Base-by-base conservation (phyloP, 108 stramenopile species). In the Craspedostauros australis region DNA sequence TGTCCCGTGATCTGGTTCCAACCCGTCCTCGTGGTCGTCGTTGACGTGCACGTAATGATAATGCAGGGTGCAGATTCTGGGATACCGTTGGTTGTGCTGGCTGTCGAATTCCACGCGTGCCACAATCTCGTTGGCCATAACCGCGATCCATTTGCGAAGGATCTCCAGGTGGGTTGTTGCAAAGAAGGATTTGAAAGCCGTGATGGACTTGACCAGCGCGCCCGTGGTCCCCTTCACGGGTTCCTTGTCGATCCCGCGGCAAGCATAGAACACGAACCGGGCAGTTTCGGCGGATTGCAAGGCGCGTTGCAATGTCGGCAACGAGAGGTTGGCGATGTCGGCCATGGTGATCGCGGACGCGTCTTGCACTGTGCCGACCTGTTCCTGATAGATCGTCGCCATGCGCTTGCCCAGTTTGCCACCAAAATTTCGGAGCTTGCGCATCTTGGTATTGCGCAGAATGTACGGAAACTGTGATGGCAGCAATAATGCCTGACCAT, bases 401-500 rank as follows among this genome's bases (percentile, higher is more conserved):
- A 75, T 72, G 30, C 65, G 50, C 48, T 77, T 83, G 14, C 90
- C 90, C 11, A 88, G 42, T 40, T 88, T 88, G n/a, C 90, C 90
- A 28, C 90, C 90, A 36, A 92, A 70, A 72, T 86, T 73, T 3
- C 90, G 70, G 28, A 77, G 80, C 55, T 92, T 92, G 33, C 54
- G 58, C 12, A 92, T 70, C 37, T 72, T 68, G 15, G 90, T 92
- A 32, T 72, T 66, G 2, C 64, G 54, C 66, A 92, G 59, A 4
- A 92, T 36, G 14, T 69, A 41, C 3, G 60, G 40, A 39, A 92
- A 77, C 32, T 66, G 39, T 15, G 55, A 36, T 3, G 84, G 82
- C 48, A 64, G 68, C 39, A 80, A 60, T 0, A 92, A 65, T n/a
- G 90, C 86, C 67, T 92, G 90, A 26, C 90, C 90, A 57, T 92